phyloP scores from a whole-genome alignment of 371 early-diverging fungal species.

The Actinomucor elegans region DNA sequence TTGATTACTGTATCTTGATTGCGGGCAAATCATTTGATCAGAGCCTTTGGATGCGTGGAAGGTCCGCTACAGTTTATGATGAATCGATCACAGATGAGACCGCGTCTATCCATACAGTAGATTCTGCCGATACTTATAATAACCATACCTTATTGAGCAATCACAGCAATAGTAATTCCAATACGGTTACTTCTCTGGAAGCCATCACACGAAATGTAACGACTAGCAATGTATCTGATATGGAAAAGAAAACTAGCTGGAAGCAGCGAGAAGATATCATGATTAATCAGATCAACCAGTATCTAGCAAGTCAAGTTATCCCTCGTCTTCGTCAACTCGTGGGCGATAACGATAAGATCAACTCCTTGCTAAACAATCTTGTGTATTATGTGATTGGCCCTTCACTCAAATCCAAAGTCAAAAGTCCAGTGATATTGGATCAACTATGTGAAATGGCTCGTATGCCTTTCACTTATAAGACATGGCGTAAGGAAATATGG shows the following conservation, averaged over 20 bases:
- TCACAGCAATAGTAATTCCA: not conserved
- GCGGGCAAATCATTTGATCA: slow-evolving; percentile 79
- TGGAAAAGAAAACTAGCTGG: slow-evolving; percentile 49
- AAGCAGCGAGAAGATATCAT: slow-evolving; percentile 51
- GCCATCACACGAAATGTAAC: slow-evolving; percentile 32
- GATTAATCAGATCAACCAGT: slow-evolving; percentile 49
- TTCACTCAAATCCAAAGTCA: slow-evolving; percentile 56
- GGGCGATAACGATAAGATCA: slow-evolving; percentile 75
- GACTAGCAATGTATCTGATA: slow-evolving; percentile 42
- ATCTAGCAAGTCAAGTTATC: slow-evolving; percentile 59
- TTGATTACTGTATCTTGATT: slow-evolving; percentile 77
- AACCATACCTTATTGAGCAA: not conserved
- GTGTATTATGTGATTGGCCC: slow-evolving; percentile 83
- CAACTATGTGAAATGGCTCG: slow-evolving; percentile 59
- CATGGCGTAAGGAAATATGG: slow-evolving; percentile 84
- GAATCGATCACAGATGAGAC: slow-evolving; percentile 24
- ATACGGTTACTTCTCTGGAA: slow-evolving; percentile 4
- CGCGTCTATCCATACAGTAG: slow-evolving; percentile 16
- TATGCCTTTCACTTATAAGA: slow-evolving; percentile 64
- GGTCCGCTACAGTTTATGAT: slow-evolving; percentile 41
- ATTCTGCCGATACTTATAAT: not conserved
- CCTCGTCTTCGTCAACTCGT: slow-evolving; percentile 66
- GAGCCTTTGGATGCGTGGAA: slow-evolving; percentile 68
- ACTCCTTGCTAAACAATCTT: slow-evolving; percentile 63
- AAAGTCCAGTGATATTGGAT: slow-evolving; percentile 40